phyloP scores from a whole-genome alignment of 139 green algal species.

The Chlorella sp. region DNA sequence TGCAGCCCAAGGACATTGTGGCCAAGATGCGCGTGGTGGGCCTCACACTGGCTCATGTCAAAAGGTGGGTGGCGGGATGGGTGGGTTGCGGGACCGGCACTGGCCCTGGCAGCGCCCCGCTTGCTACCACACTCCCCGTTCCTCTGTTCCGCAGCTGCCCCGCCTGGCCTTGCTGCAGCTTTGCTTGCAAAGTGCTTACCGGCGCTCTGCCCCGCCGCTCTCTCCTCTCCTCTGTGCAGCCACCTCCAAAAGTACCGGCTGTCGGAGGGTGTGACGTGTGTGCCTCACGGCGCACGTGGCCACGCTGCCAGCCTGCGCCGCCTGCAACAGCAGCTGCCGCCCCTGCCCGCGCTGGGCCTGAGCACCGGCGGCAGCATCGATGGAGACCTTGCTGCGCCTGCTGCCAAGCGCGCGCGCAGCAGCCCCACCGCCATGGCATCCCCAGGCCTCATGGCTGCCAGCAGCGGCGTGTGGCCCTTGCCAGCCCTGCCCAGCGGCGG shows the following conservation, averaged over 20 bases:
- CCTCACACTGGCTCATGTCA: constrained; percentile 30
- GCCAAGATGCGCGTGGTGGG: constrained; percentile 16
- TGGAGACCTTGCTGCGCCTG: neutral
- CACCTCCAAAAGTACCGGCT: constrained; percentile 31
- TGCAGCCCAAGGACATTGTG: constrained; percentile 24
- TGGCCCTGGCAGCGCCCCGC: too few species aligned
- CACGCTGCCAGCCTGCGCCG: neutral
- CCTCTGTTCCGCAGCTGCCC: too few species aligned
- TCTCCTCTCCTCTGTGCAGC: neutral
- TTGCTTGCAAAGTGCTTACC: too few species aligned
- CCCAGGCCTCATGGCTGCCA: neutral
- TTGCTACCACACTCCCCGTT: too few species aligned
- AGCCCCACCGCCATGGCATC: neutral
- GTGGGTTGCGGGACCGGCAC: neutral
- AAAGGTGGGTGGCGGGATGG: neutral
- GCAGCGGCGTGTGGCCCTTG: neutral
- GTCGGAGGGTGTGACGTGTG: constrained; percentile 23
- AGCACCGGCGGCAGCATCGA: neutral
- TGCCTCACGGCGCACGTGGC: neutral
- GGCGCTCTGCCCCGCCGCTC: neutral
- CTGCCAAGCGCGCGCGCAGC: neutral
- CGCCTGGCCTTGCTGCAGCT: too few species aligned
- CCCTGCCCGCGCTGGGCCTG: neutral
- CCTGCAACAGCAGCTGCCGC: neutral
- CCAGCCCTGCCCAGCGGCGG: neutral